Base-by-base conservation (phyloP, 768 basidiomycete species). In the Kwoniella sp. region DNA sequence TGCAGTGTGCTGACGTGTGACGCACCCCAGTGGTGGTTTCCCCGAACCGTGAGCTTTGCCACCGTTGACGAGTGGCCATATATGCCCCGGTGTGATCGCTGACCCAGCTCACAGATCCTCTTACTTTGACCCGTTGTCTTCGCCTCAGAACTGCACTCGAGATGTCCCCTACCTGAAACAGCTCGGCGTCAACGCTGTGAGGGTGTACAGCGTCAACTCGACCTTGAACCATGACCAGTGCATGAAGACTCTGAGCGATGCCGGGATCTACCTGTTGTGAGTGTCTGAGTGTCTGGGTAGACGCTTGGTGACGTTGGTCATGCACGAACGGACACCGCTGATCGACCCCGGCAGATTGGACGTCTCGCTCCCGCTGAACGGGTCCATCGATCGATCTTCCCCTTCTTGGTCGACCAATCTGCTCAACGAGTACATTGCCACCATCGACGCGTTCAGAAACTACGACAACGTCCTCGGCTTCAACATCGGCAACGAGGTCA, bases 381-480 rank as follows among this genome's bases (percentile, higher is more conserved):
- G 89, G 32, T 89, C 60, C n/a, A 75, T 76, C 51, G 81, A 89
- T 74, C 83, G 89, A 27, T 62, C 71, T 33, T 65, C 76, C 25
- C 90, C 90, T 0, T 71, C 84, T 0, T 93, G 90, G 90, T 80
- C 84, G 0, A 86, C 86, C 5, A 87, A 83, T 67, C 75, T 92
- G n/a, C 76, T 87, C 29, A 80, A 89, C 69, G 79, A 82, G 53
- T 95, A 92, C 73, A 79, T 85, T 54, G 69, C 70, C 25, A 93
- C 89, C 23, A 86, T 93, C 62, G 79, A 88, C 57, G 78, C 77
- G 0, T 92, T 92, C 78, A 79, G 53, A 33, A 83, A 87, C 71
- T 95, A 93, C 63, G 83, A 88, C 78, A 95, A 95, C 61, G 81
- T 95, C 14, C 77, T 93, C 50, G 90, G 84, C 10, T 92, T 80